Conservation (phyloP, 192 early-diverging fungal genomes). For the Allomyces macrogynus region DNA sequence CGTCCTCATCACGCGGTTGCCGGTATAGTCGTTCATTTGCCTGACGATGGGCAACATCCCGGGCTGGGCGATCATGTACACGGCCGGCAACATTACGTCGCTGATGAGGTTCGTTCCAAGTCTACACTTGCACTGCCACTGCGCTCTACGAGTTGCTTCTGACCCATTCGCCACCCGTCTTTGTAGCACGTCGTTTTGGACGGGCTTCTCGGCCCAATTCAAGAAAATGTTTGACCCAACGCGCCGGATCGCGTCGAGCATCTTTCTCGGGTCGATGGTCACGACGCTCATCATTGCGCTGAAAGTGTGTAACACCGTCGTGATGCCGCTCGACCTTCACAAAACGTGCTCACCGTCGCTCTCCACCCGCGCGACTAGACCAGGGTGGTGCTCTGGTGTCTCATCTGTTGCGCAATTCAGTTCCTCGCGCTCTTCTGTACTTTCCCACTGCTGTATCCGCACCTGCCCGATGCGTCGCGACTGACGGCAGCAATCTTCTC, state of each 20-base stretch:
- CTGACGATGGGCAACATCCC: conserved; percentile 33
- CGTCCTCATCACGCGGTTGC: too few relatives aligned
- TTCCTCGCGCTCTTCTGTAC: conserved; percentile 73
- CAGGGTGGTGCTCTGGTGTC: too few relatives aligned
- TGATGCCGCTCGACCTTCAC: too few relatives aligned
- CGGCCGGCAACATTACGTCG: conserved; percentile 71
- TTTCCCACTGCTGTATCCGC: too few relatives aligned
- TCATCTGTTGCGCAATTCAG: conserved; percentile 33
- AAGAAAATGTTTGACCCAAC: neutral
- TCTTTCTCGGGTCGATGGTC: conserved; percentile 47
- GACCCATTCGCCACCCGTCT: too few relatives aligned
- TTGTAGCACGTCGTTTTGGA: too few relatives aligned
- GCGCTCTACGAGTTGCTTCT: too few relatives aligned
- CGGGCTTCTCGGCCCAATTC: neutral
- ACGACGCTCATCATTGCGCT: conserved; percentile 57
- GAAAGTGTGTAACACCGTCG: conserved; percentile 15
- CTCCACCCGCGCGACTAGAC: too few relatives aligned
- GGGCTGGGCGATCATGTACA: conserved; percentile 77
- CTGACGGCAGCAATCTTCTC: too few relatives aligned
- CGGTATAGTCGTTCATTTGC: conserved; percentile 38
- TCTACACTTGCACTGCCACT: too few relatives aligned
- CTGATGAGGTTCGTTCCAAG: conserved; percentile 15
- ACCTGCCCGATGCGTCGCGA: too few relatives aligned
- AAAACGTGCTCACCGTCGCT: too few relatives aligned
- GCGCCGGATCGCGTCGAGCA: conserved; percentile 6